phyloP scores from a whole-genome alignment of 2,329 filamentous ascomycete genomes.

The Pleoardoris graminearum region DNA sequence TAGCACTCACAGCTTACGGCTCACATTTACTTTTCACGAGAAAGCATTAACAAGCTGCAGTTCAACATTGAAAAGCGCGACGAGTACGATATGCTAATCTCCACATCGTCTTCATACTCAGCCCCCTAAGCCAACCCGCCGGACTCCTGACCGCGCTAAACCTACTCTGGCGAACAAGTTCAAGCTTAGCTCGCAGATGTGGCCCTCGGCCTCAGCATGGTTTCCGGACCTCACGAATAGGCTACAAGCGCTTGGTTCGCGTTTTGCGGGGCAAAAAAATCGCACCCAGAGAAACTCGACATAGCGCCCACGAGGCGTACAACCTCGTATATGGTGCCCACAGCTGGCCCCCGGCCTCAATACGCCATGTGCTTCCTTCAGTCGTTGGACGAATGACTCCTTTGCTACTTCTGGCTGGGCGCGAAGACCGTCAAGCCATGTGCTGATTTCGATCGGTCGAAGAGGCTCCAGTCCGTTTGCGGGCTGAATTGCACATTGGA shows the following conservation, averaged over 20 bases:
- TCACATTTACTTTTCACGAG: neutral
- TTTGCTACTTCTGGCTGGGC: neutral
- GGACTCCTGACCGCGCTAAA: slow-evolving; percentile 2
- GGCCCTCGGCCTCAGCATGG: slow-evolving; percentile 1
- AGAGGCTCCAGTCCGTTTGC: neutral
- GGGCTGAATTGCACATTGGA: neutral
- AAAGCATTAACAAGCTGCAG: neutral
- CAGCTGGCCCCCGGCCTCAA: neutral
- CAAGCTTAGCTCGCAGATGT: neutral
- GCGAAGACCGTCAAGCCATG: neutral
- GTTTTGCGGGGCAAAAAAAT: neutral
- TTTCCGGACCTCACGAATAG: slow-evolving; percentile 1
- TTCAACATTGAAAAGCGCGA: neutral
- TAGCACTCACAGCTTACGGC: neutral
- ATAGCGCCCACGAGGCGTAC: slow-evolving; percentile 2
- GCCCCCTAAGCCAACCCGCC: slow-evolving; percentile 1
- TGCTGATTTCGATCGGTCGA: neutral
- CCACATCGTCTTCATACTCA: slow-evolving; percentile 5
- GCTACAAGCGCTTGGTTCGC: neutral
- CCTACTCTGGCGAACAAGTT: neutral
- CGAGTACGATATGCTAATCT: slow-evolving; percentile 2
- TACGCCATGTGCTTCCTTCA: neutral
- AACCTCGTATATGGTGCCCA: neutral
- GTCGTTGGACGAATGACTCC: neutral
- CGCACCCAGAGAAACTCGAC: neutral